phyloP scores from a whole-genome alignment of 129 eudicot species.

The Chrysanthemum lavandulifolium region DNA sequence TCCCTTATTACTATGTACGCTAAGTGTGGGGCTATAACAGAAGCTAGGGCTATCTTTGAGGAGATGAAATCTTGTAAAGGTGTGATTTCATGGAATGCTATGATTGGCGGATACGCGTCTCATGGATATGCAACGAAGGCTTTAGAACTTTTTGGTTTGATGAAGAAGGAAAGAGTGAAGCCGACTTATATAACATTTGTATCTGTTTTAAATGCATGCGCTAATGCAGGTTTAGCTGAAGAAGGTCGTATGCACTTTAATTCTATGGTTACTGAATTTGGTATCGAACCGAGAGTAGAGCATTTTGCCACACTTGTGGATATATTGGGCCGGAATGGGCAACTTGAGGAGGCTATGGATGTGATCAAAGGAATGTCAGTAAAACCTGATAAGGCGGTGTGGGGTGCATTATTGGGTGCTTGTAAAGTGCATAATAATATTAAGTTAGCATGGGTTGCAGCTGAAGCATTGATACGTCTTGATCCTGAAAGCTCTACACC shows the following conservation, averaged over 20 bases:
- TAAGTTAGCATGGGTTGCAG: conserved; percentile 66
- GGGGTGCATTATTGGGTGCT: conserved; percentile 80
- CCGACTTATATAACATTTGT: conserved; percentile 72
- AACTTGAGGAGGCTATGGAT: conserved; percentile 69
- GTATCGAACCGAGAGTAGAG: conserved; percentile 60
- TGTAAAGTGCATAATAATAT: conserved; percentile 81
- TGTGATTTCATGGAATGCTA: conserved; percentile 78
- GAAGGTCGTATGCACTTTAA: conserved; percentile 53
- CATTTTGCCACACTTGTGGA: conserved; percentile 80
- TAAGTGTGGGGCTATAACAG: conserved; percentile 65
- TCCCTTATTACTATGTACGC: conserved; percentile 91
- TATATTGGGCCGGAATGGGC: conserved; percentile 61
- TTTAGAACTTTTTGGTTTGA: conserved; percentile 57
- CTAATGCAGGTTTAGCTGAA: conserved; percentile 71
- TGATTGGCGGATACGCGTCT: conserved; percentile 83
- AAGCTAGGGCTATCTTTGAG: conserved; percentile 62
- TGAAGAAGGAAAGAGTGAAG: conserved; percentile 48
- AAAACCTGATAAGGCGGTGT: conserved; percentile 65
- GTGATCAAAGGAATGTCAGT: conserved; percentile 55
- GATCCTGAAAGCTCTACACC: conserved; percentile 73
- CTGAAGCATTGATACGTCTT: conserved; percentile 55
- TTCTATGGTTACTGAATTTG: conserved; percentile 64
- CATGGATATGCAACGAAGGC: conserved; percentile 72
- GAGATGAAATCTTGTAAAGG: conserved; percentile 52
- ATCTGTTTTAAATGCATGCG: conserved; percentile 75